Evolutionary conservation across 768 basidiomycete genomes (phyloP), one percentile per base, ranked within the genome.

Genomic region (Tulasnella calospora): DNA sequence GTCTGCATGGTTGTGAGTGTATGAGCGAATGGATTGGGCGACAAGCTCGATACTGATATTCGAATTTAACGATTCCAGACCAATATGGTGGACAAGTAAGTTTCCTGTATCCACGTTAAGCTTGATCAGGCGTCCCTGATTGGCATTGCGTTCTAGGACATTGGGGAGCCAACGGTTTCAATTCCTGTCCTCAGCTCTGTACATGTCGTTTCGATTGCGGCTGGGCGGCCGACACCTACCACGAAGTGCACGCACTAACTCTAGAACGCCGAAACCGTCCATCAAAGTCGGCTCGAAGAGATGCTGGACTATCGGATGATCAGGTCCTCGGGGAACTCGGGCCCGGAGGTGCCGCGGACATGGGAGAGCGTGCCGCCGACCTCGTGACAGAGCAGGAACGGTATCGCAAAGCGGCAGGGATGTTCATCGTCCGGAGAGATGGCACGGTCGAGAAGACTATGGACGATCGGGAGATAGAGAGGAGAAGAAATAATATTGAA

Each of bases 141-240:
- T 6, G 13, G 44, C 13, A 17, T 27, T 35, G 30, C 9, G 8
- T 67, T 67, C 30, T 67, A 67, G 61, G 61, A 35, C 61, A 67
- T 67, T 67, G 61, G 61, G 61, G 61, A 35, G 27, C 61, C 30
- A 33, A 67, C 30, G 61, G 61, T 0, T 67, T 67, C 61, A 35
- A 33, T 67, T 67, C 61, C 5, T 72, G 71, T 46, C 71, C 71
- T 21, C 38, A 40, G 8, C 71, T 72, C 38, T 72, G 71, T 21
- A 72, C 38, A 46, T 72, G 71, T 40, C 71, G 71, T 17, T 72
- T 72, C 36, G 71, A 72, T 30, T 72, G 71, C 17, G 71, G 71
- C 36, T 72, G 71, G 71, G 71, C 71, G 8, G 38, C 38, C 8
- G 71, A 72, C 38, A 72, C 71, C 1, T 72, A 40, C 36, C 23